Conservation (phyloP, 257 asterid genomes). For the Primulina tabacum region DNA sequence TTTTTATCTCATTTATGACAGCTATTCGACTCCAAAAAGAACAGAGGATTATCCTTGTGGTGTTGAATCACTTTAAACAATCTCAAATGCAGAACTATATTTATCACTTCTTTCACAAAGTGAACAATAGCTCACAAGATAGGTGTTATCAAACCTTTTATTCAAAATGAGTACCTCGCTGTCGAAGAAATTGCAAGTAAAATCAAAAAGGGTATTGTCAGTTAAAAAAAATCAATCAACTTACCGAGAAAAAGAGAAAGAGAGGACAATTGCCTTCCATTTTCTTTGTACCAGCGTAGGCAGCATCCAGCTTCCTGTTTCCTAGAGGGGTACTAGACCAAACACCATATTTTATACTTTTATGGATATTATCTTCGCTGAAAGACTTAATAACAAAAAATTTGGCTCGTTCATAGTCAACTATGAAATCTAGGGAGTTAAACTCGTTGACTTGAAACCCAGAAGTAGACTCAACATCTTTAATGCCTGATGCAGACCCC, state of each 20-base stretch:
- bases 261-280: constrained; percentile 66
- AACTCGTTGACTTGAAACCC: constrained; percentile 48
- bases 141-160: background rate
- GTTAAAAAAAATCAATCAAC: constrained; percentile 18
- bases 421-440: constrained; percentile 66
- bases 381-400: constrained; percentile 94
- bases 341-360: constrained; percentile 82
- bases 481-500: constrained; percentile 51
- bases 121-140: constrained; percentile 8
- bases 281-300: constrained; percentile 72
- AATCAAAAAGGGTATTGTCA: background rate
- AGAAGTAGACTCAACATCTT: constrained; percentile 58
- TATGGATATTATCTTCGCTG: constrained; percentile 96
- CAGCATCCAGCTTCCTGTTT: constrained; percentile 92
- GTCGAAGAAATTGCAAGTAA: constrained; percentile 7
- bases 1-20: background rate
- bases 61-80: background rate
- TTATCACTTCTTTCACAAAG: background rate
- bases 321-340: constrained; percentile 99
- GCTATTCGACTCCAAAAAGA: constrained; percentile 7
- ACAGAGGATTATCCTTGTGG: background rate
- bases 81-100: background rate
- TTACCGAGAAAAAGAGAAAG: constrained; percentile 90
- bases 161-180: constrained; percentile 1
- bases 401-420: constrained; percentile 69